Conservation (phyloP, 2,329 filamentous ascomycete genomes). For the Colletotrichum tanaceti region DNA sequence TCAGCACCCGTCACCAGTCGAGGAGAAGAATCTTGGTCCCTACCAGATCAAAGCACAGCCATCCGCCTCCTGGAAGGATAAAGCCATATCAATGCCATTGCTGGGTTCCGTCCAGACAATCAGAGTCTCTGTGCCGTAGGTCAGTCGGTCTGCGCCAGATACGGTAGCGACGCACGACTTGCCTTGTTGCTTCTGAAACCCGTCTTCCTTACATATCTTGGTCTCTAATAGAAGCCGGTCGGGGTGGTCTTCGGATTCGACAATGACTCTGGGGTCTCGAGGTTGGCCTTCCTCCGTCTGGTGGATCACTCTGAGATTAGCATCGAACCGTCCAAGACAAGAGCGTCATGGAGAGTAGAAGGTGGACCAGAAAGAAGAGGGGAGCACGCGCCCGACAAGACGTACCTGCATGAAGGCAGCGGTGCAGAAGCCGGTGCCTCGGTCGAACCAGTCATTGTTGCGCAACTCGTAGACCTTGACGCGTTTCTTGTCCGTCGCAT, state of each 20-base stretch:
- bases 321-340: constrained; percentile 5
- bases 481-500: constrained; percentile 75
- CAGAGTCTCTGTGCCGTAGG: constrained; percentile 78
- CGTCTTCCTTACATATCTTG: constrained; percentile 90
- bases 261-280: constrained; percentile 88
- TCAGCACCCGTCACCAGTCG: constrained; percentile 6
- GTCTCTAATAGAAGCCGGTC: constrained; percentile 87
- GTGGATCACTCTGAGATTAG: constrained; percentile 28
- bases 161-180: constrained; percentile 50
- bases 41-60: constrained; percentile 94
- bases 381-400: constrained; percentile 35
- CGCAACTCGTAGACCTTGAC: constrained; percentile 99
- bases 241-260: constrained; percentile 93
- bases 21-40: constrained; percentile 44
- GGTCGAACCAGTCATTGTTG: constrained; percentile 99
- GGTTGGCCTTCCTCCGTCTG: constrained; percentile 68
- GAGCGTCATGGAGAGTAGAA: neutral
- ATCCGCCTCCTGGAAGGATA: constrained; percentile 97
- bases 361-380: constrained; percentile 30
- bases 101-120: constrained; percentile 95
- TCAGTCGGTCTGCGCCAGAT: constrained; percentile 47
- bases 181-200: constrained; percentile 98
- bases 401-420: constrained; percentile 80
- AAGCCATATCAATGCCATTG: constrained; percentile 93
- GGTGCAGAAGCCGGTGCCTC: constrained; percentile 94